Evolutionary conservation across 2,329 filamentous ascomycete species (phyloP), one percentile per base, ranked within the genome.

Genomic region (Aspergillus thermomutatus): DNA sequence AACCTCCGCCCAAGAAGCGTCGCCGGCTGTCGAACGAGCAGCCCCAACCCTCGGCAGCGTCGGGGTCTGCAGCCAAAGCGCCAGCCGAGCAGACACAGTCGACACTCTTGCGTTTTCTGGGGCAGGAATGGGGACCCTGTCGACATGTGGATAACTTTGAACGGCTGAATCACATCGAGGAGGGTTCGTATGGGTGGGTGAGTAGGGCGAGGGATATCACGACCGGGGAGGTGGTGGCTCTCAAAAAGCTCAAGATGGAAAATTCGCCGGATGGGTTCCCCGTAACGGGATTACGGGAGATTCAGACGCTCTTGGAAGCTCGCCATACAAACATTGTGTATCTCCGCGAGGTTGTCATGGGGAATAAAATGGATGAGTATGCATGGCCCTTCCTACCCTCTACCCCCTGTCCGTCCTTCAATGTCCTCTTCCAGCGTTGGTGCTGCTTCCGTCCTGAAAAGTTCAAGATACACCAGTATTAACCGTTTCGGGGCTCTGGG

Each of bases 171-270:
- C 90, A 94, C 71, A 99, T 99, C 67, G 94, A 97, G 75, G 94
- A 99, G 78, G 94, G 94, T 37, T 92, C 92, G 8, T 99, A 99
- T 74, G 94, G 94, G 48, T 93, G 88, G 84, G 94, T 99, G 4
- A 92, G 92, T 54, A 83, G 94, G 56, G 94, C 92, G 11, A 87
- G 82, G 60, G 88, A 95, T 66, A 80, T 83, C 31, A 77, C 80
- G 3, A 93, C 90, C 0, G 89, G 90, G 34, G 84, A 88, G 56
- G 83, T 99, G 6, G 92, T 97, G 21, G 94, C 94, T 14, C 79
- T 99, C 62, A 99, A 99, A 80, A 88, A 92, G 70, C 82, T 97
- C 55, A 99, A 99, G 80, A 86, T 96, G 74, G 91, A 97, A 57
- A 82, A 83, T 69, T 79, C 84, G 48, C 83, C 84, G 59, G 92